Base-by-base conservation (phyloP, 495 filamentous ascomycete genomes). In the Hypoxylon rickii region DNA sequence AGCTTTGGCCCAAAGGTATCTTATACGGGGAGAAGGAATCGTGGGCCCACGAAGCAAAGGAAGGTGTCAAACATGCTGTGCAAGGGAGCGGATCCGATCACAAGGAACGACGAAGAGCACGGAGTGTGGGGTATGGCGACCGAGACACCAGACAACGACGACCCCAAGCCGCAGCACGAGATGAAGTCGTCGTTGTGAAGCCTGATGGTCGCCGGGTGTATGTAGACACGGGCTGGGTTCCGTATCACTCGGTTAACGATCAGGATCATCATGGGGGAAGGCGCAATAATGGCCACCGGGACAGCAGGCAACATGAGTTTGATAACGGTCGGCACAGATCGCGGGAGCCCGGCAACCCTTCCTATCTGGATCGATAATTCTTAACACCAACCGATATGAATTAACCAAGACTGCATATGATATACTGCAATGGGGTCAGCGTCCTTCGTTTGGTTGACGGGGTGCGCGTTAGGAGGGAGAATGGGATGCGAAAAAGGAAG, bases 1-100 rank as follows among this genome's bases (percentile, higher is more conserved):
- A 70, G 52, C 70, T 58, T 54, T 75, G 73, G 73, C 73, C 73
- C 18, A 71, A 69, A 41, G 73, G 73, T 8, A 67, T 69, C 40
- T 32, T 63, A 15, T 69, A 73, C 45, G 71, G 73, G 36, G 69
- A 70, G 10, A 72, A 70, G 48, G 70, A 74, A 51, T 52, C 58
- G 2, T 62, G 58, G 58, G 51, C 52, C 1, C 47, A 52, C 3
- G 47, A 62, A 17, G 58, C 47, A 22, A 62, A 62, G 48, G 34
- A 54, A 10, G 39, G 46, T 39, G 43, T 49, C 13, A 62, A 56
- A 17, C 41, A 56, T 24, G 37, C 33, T 12, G n/a, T 61, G 26
- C 24, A 24, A 3, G 18, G 18, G 16, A 36, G 24, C 24, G 17
- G 43, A 20, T 19, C 38, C n/a, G 22, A 45, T 11, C 13, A 45